Conservation (phyloP, 2,329 filamentous ascomycete genomes). For the Monosporascus ibericus region DNA sequence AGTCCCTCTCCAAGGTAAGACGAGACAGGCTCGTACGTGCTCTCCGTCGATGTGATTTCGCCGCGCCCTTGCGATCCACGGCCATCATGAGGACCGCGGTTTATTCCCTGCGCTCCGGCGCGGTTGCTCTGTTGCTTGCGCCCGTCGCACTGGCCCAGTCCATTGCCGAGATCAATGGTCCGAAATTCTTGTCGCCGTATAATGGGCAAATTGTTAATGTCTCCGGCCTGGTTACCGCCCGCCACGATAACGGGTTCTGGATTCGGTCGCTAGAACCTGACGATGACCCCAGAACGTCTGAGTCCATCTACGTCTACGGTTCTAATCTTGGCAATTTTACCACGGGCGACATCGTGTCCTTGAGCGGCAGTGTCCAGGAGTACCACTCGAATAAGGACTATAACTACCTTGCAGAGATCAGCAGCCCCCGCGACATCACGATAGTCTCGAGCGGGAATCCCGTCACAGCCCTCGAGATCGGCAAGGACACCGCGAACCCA, state of each 20-base stretch:
- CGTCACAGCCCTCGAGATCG: constrained; percentile 55
- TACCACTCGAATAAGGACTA: constrained; percentile 48
- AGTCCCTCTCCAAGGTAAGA: background rate
- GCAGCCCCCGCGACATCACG: constrained; percentile 45
- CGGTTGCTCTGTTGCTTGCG: background rate
- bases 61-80: background rate
- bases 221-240: constrained; percentile 59
- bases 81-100: background rate
- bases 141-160: constrained; percentile 22
- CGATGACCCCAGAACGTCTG: constrained; percentile 50
- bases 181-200: constrained; percentile 57
- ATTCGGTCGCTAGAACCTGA: constrained; percentile 55
- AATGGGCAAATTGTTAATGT: constrained; percentile 51
- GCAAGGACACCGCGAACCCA: constrained; percentile 44
- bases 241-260: constrained; percentile 56
- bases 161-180: constrained; percentile 61
- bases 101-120: background rate
- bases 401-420: constrained; percentile 59
- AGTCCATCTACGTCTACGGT: constrained; percentile 61
- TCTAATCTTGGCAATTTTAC: constrained; percentile 44
- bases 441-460: constrained; percentile 47
- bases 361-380: constrained; percentile 56
- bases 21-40: too few species aligned
- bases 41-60: background rate
- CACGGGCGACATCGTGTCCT: constrained; percentile 52